Evolutionary conservation across 805 yeast genomes (phyloP).

Genomic region (Isabelozyma rhagii): DNA sequence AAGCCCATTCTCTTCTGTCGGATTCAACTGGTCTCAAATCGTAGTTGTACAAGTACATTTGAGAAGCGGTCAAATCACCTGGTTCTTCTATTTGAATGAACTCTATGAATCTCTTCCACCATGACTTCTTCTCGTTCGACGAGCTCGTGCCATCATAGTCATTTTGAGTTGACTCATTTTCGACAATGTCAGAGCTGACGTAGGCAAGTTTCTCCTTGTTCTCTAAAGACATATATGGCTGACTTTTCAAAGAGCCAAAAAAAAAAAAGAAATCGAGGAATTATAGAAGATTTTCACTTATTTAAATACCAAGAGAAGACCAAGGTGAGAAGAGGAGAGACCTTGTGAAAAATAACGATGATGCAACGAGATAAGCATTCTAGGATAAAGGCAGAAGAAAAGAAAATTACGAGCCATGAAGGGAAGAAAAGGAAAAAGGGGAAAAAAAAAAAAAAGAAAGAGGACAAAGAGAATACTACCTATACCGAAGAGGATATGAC

Average conservation of each 20-base stretch:
- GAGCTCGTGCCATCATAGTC: neutral
- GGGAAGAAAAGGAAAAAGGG: neutral
- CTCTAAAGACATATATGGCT: neutral
- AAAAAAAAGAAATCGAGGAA: neutral
- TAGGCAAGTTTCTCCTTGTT: neutral
- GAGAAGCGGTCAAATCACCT: conserved; percentile 48
- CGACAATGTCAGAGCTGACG: neutral
- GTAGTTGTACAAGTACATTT: conserved; percentile 66
- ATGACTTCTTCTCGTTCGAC: conserved; percentile 1
- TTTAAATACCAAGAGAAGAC: neutral
- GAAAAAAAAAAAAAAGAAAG: too few species aligned
- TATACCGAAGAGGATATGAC: too few species aligned
- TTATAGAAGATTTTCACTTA: too few species aligned
- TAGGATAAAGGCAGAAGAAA: neutral
- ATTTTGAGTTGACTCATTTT: neutral
- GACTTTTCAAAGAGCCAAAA: too few species aligned
- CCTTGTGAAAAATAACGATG: neutral
- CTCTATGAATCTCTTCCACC: conserved; percentile 3
- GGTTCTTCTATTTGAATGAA: conserved; percentile 29
- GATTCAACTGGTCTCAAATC: conserved; percentile 80
- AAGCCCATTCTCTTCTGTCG: conserved; percentile 75
- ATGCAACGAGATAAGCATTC: neutral
- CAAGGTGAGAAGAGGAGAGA: neutral
- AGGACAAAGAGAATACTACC: too few species aligned
- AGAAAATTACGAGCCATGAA: neutral